Evolutionary conservation across 2,329 filamentous ascomycete species (phyloP), one percentile per base, ranked within the genome.

Genomic region (Colletotrichum neosansevieriae): DNA sequence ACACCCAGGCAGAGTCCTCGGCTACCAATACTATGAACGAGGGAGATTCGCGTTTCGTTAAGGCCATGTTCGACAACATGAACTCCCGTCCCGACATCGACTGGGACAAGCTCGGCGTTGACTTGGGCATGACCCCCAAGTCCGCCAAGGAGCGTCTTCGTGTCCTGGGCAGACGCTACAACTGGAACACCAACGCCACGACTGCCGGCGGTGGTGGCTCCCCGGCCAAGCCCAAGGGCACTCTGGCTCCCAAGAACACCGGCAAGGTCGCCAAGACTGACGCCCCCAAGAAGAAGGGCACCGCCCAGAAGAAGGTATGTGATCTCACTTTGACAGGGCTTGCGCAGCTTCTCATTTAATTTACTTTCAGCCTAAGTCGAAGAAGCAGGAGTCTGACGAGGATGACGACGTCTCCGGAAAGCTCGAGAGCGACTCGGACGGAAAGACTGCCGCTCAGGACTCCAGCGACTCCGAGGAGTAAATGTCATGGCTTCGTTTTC

Each of bases 11-110:
- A 19, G 58, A 75, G 15, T 72, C 64, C 50, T 70, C 73, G 0
- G 34, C 66, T 10, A 63, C 74, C 24, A 62, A 74, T 21, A 56
- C 74, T 10, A 73, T 81, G 51, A 81, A 75, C 11, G 75, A 78
- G 1, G 72, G 67, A 19, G 81, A 82, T 40, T 72, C 78, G 47
- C 75, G 77, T 34, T 80, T 82, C 72, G 76, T 82, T 73, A 80
- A 81, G 62, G 77, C 78, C 12, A 74, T 82, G 44, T 82, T 83
- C 67, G 76, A 81, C 71, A 79, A 81, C 71, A 80, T 82, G 77
- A 78, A 73, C 5, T 72, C 77, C 49, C 80, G 79, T 69, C 79
- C 79, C 6, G 78, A 81, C 7, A 77, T 82, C 32, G 74, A 85
- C 73, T 85, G 79, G 76, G 74, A 79, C 15, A 71, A 74, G 1